Evolutionary conservation across 768 basidiomycete species (phyloP).

Genomic region (Phallus indusiatus): DNA sequence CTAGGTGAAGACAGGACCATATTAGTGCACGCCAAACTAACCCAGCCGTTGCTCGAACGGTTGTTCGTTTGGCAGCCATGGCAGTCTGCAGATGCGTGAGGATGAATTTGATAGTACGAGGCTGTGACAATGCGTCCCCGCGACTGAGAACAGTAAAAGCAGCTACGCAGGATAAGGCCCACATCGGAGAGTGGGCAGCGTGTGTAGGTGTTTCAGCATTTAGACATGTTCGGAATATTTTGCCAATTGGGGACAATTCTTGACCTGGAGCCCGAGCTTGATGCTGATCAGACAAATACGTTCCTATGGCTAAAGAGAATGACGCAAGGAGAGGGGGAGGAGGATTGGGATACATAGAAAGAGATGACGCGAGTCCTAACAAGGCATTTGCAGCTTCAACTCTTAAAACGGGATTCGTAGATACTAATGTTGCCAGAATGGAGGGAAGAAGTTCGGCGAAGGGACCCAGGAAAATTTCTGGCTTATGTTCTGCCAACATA

Average conservation of each 20-base stretch:
- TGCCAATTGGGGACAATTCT: slow-evolving; percentile 44
- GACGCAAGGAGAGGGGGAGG: neutral
- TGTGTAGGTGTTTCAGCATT: slow-evolving; percentile 43
- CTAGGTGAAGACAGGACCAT: slow-evolving; percentile 13
- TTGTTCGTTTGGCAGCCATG: slow-evolving; percentile 52
- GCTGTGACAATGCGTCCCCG: slow-evolving; percentile 19
- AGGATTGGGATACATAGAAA: slow-evolving; percentile 18
- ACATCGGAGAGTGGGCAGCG: slow-evolving; percentile 68
- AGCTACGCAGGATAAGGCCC: slow-evolving; percentile 62
- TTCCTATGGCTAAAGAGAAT: neutral
- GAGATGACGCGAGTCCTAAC: slow-evolving; percentile 54
- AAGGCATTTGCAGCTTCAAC: slow-evolving; percentile 69
- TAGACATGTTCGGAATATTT: slow-evolving; percentile 59
- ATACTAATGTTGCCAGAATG: slow-evolving; percentile 53
- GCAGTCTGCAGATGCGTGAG: slow-evolving; percentile 43
- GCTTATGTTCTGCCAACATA: slow-evolving; percentile 55
- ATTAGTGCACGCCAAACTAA: slow-evolving; percentile 42
- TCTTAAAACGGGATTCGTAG: slow-evolving; percentile 54
- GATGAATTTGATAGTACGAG: slow-evolving; percentile 29
- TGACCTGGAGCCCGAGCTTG: slow-evolving; percentile 19
- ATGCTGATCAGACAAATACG: slow-evolving; percentile 25
- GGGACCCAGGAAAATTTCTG: slow-evolving; percentile 56
- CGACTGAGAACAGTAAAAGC: slow-evolving; percentile 59
- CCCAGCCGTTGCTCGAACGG: slow-evolving; percentile 48
- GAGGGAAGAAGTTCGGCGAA: slow-evolving; percentile 54